Percentiles rank a stretch among this genome's conserved stretches.
Conservation (phyloP, 495 filamentous ascomycete species). For the Amphirosellinia nigrospora region DNA sequence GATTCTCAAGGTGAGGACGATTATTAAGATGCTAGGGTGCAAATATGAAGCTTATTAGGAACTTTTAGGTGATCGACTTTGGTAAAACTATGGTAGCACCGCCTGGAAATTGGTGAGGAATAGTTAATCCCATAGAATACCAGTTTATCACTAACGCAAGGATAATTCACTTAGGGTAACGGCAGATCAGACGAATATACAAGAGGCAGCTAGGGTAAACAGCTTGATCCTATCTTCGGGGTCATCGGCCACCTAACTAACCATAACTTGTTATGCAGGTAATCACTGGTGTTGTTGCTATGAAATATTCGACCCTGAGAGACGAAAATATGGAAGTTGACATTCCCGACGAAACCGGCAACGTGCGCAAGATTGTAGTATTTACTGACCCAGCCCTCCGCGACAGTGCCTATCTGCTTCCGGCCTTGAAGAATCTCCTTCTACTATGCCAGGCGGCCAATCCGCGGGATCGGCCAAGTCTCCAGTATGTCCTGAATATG, state of each 20-base stretch:
- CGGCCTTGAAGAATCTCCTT: neutral
- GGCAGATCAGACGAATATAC: constrained; percentile 12
- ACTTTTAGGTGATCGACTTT: constrained; percentile 7
- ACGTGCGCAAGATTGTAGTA: constrained; percentile 3
- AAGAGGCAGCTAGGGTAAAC: constrained; percentile 11
- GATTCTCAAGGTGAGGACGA: constrained; percentile 13
- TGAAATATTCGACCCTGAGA: constrained; percentile 5
- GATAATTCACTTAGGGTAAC: neutral
- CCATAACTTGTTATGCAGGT: neutral
- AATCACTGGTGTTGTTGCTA: constrained; percentile 1
- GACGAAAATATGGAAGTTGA: constrained; percentile 15
- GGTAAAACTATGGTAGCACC: neutral
- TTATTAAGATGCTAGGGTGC: neutral
- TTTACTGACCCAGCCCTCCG: constrained; percentile 14
- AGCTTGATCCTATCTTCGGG: neutral
- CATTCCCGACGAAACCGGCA: constrained; percentile 1
- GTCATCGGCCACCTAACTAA: neutral
- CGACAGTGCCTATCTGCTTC: neutral
- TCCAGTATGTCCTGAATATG: neutral
- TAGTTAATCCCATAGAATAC: neutral
- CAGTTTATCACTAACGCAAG: neutral
- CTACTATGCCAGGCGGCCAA: constrained; percentile 12
- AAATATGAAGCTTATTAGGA: neutral
- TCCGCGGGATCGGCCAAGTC: constrained; percentile 7
- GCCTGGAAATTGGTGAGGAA: constrained; percentile 3